Base-by-base conservation (phyloP, 2,329 filamentous ascomycete species). In the Pyrenochaeta sp. region DNA sequence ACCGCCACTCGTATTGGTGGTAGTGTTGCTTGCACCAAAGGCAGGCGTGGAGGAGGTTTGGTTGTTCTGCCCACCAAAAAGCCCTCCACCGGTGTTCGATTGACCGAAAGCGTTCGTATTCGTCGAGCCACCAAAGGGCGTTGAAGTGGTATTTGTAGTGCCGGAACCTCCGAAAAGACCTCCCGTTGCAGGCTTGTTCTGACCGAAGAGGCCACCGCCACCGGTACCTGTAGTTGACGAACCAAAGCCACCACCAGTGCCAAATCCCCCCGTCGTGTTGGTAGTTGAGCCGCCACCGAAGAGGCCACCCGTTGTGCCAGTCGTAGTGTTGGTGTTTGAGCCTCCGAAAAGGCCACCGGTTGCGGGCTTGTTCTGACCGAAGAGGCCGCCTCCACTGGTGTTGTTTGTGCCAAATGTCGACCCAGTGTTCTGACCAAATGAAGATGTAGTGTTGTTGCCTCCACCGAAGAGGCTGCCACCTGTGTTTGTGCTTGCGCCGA, bases 191-290 rank as follows among this genome's bases (percentile, higher is more conserved):
- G 73, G 59, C 75, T 65, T 71, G 50, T 70, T 74, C 36, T 72
- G 70, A 8, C 84, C 84, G 61, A 89, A 89, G 3, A 89, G 67
- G 42, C 81, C 76, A 28, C 76, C 72, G 28, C 71, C 34, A 13
- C 34, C 12, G 13, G 36, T 69, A 22, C 56, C 56, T 27, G 59
- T 70, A 25, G 69, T 68, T 27, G 68, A 63, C 13, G 64, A 25
- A 8, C 74, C 74, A 46, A 76, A 77, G 24, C 79, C 77, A 12
- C 78, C 77, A 19, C 59, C 56, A 28, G 62, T 56, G 27, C 68
- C 66, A 42, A 69, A 72, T 27, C 62, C 64, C 45, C 66, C 69
- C 13, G 67, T 71, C n/a, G 68, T 69, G 51, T 71, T 73, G 42
- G 65, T 58, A 40, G 63, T 70, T 24, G 66, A 68, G n/a, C 61